Percentiles rank a stretch among this genome's conserved stretches.
These are phyloP conservation scores for Candida peoriensis DNA, from an alignment of 805 yeast species.

Conservation along the genomic window DNA sequence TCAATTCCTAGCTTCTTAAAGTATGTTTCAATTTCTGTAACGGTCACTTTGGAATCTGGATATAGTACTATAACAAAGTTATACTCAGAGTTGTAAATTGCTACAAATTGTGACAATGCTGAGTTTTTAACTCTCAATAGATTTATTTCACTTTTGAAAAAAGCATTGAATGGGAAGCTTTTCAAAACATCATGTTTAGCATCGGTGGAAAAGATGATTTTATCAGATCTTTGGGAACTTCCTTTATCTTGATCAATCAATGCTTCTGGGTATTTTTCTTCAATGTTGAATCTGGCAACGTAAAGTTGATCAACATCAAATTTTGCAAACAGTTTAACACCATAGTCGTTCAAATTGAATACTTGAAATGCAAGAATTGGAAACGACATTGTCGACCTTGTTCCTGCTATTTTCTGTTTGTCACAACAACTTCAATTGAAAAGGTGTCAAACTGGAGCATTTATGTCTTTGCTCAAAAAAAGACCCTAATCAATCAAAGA, in stretches of 20 bases:
- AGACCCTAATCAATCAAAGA: no score
- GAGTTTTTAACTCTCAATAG: constrained; percentile 10
- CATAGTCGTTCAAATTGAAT: constrained; percentile 22
- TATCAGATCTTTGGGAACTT: constrained; percentile 19
- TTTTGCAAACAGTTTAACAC: constrained; percentile 17
- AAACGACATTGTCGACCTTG: constrained; percentile 9
- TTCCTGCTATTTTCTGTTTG: no score
- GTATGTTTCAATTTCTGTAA: constrained; percentile 4
- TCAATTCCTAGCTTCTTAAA: constrained; percentile 8
- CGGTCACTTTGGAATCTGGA: constrained; percentile 8
- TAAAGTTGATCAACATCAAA: constrained; percentile 18
- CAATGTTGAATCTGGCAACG: constrained; percentile 16
- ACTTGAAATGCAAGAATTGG: constrained; percentile 19
- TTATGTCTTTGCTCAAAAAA: no score
- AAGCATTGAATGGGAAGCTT: constrained; percentile 20
- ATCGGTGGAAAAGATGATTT: constrained; percentile 8
- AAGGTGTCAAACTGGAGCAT: no score
- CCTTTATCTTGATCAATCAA: constrained; percentile 16
- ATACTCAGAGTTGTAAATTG: constrained; percentile 19
- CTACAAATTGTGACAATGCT: constrained; percentile 8
- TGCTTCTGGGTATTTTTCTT: constrained; percentile 15
- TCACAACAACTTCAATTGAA: no score
- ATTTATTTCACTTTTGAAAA: constrained; percentile 14
- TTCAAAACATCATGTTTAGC: constrained; percentile 9
- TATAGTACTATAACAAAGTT: constrained; percentile 20